Evolutionary conservation across 1,139 yeast genomes (phyloP), one percentile per base, ranked within the genome.

Genomic region (Pneumocystis wakefieldiae): DNA sequence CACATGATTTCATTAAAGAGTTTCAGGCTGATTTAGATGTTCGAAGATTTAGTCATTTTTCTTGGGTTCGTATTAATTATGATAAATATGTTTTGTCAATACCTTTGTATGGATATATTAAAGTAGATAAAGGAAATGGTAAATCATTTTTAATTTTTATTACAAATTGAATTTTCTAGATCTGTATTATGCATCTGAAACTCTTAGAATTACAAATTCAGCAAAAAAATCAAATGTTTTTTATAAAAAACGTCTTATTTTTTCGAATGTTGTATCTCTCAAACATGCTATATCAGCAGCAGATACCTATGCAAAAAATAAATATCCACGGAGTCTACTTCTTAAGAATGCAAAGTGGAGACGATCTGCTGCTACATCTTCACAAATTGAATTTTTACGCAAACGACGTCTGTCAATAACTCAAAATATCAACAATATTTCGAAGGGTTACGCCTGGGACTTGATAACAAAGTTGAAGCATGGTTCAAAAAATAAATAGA

Each of bases 271-370:
- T n/a, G 63, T 36, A 10, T 53, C 64, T 28, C 59, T 68, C 24
- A 65, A 62, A 32, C 62, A 65, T 4, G 72, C 72, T 38, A 59
- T 70, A 17, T 63, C 66, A 38, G 69, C 70, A 6, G 71, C 70
- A 15, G 72, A 70, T 48, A 63, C 66, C 1, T 64, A 61, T 59
- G 70, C 69, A 2, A 57, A 60, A 10, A 63, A 63, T 19, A 55
- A 61, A 17, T 67, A 61, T 28, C 66, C 68, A 1, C 61, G 64
- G 8, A 62, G 59, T 12, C 58, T 67, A 15, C 61, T 70, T 32
- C 62, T 66, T 35, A 64, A 67, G 14, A 62, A 66, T 29, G 68
- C 70, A 3, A 59, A 66, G 1, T 71, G 73, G 73, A 62, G 73
- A 42, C 37, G 58, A n/a, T 63, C 66, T 12, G 66, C 66, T 6